These are phyloP conservation scores for Vitis cinerea DNA, from an alignment of 164 flowering plant species.

Conservation along the genomic window DNA sequence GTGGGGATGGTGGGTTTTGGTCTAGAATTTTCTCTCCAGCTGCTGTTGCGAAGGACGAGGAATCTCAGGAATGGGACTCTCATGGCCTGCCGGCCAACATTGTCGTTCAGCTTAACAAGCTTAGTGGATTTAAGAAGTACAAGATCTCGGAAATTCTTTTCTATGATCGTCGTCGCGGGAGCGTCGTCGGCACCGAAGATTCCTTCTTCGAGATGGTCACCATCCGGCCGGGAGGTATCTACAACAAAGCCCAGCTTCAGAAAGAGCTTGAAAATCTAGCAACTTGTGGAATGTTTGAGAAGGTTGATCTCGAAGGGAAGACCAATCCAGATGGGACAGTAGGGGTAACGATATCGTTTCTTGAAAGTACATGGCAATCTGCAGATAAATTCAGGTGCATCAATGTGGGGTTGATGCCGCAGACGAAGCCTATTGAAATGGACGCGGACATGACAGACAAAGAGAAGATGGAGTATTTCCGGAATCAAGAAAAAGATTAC, in stretches of 20 bases:
- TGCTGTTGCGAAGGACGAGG: conserved; percentile 65
- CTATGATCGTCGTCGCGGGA: conserved; percentile 48
- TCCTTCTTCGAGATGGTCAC: conserved; percentile 96
- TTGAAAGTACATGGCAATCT: conserved; percentile 83
- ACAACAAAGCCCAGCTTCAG: conserved; percentile 80
- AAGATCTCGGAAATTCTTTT: conserved; percentile 75
- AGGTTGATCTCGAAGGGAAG: conserved; percentile 74
- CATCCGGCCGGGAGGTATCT: conserved; percentile 70
- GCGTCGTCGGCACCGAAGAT: conserved; percentile 67
- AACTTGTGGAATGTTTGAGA: conserved; percentile 96
- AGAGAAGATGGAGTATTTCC: conserved; percentile 64
- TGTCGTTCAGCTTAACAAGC: conserved; percentile 64
- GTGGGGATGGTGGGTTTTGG: conserved; percentile 47
- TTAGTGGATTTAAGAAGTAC: conserved; percentile 81
- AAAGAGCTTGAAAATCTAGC: conserved; percentile 86
- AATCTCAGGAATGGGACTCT: conserved; percentile 66
- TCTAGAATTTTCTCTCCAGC: conserved; percentile 34
- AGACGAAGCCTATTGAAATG: conserved; percentile 67
- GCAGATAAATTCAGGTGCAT: conserved; percentile 79
- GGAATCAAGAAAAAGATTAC: conserved; percentile 83
- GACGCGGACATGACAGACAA: conserved; percentile 80
- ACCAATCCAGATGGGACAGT: conserved; percentile 86
- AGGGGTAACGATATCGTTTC: conserved; percentile 54
- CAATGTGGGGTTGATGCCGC: conserved; percentile 85
- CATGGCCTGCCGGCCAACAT: conserved; percentile 88